A percentile compares a stretch with the other conserved stretches of the same genome.
phyloP scores from a whole-genome alignment of 2,329 filamentous ascomycete genomes.

The Ceratocystis colombiana region DNA sequence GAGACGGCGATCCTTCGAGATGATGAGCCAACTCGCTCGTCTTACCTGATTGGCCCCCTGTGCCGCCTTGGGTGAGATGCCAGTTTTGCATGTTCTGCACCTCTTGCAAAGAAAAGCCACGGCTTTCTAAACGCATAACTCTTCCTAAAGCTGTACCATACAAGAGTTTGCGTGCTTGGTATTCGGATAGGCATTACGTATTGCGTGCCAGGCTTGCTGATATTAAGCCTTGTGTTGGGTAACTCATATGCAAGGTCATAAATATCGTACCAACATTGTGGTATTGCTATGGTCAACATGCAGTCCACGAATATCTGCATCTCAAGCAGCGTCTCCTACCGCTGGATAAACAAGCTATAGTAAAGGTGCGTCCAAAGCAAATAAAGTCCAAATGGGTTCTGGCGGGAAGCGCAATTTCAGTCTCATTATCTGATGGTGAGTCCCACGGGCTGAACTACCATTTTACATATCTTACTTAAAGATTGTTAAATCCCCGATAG shows the following conservation, averaged over 20 bases:
- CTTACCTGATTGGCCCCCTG: neutral
- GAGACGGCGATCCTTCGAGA: neutral
- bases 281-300: neutral
- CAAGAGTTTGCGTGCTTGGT: neutral
- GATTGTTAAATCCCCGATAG: too few species aligned
- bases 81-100: too few species aligned
- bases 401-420: neutral
- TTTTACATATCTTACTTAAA: too few species aligned
- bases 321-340: neutral
- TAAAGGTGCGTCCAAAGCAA: neutral
- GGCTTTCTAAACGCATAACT: neutral
- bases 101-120: too few species aligned
- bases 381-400: neutral
- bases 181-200: neutral
- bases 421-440: neutral
- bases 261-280: neutral
- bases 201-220: neutral
- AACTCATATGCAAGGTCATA: constrained; percentile 6
- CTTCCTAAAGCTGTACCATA: neutral
- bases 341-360: neutral
- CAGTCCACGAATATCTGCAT: neutral
- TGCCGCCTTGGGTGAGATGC: neutral
- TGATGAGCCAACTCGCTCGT: neutral
- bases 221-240: neutral
- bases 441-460: too few species aligned